A percentile compares a stretch with the other conserved stretches of the same genome.
Conservation (phyloP, 2,329 filamentous ascomycete genomes). For the Teratosphaeria destructans region DNA sequence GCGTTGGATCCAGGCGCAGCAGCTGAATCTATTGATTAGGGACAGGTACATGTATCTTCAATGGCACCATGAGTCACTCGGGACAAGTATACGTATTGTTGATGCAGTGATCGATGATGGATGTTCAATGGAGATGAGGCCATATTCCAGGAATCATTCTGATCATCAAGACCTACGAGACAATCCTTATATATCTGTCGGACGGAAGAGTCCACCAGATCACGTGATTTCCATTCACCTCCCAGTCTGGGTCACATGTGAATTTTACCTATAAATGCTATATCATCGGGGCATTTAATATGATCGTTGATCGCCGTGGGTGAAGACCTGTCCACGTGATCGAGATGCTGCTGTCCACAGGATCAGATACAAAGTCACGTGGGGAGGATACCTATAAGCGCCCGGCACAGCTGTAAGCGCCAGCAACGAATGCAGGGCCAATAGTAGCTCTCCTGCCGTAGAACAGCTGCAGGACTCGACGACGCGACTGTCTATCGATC, state of each 20-base stretch:
- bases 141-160: too few species aligned
- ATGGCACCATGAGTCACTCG: not conserved
- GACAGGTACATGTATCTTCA: not conserved
- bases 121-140: not conserved
- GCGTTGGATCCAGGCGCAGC: not conserved
- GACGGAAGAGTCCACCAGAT: too few species aligned
- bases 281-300: too few species aligned
- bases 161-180: too few species aligned
- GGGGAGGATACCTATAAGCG: not conserved
- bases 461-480: conserved; percentile 3
- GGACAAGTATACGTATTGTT: not conserved
- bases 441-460: not conserved
- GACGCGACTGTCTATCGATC: not conserved
- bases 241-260: not conserved
- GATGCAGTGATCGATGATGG: not conserved
- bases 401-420: not conserved
- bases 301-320: too few species aligned
- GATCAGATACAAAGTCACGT: too few species aligned
- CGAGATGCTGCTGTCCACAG: too few species aligned
- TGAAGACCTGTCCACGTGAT: too few species aligned
- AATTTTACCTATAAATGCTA: too few species aligned
- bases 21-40: not conserved
- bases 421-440: conserved; percentile 4
- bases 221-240: not conserved
- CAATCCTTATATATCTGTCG: too few species aligned